Conservation (phyloP, 305 asterid genomes). For the Solanum hybrid region DNA sequence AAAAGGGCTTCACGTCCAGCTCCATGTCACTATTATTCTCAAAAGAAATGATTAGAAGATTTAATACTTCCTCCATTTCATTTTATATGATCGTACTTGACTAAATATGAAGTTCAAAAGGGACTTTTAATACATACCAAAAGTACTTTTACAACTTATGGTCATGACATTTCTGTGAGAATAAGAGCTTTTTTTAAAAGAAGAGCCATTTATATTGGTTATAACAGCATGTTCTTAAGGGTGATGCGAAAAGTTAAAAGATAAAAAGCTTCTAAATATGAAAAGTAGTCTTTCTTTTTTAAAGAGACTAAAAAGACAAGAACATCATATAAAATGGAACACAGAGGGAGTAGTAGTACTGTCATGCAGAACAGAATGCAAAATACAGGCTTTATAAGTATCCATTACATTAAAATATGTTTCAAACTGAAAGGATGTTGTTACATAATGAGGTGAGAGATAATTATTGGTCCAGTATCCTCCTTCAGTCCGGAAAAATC, state of each 20-base stretch:
- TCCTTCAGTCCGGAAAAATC: background rate
- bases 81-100: background rate
- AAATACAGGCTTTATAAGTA: background rate
- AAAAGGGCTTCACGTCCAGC: constrained; percentile 70
- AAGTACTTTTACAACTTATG: background rate
- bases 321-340: background rate
- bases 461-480: background rate
- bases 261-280: background rate
- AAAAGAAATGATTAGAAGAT: background rate
- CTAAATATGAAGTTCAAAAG: background rate
- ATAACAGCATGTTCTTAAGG: background rate
- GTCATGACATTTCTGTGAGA: background rate
- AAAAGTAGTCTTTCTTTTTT: background rate
- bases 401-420: background rate
- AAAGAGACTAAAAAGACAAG: background rate
- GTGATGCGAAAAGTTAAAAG: background rate
- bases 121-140: background rate
- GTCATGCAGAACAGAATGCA: background rate
- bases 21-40: constrained; percentile 46
- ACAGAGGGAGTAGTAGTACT: background rate
- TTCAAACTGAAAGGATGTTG: background rate
- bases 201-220: background rate
- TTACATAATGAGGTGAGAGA: background rate
- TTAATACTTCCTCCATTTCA: background rate
- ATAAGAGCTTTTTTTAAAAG: background rate